phyloP scores from a whole-genome alignment of 345 rosid genomes.

The Linum trigynum region DNA sequence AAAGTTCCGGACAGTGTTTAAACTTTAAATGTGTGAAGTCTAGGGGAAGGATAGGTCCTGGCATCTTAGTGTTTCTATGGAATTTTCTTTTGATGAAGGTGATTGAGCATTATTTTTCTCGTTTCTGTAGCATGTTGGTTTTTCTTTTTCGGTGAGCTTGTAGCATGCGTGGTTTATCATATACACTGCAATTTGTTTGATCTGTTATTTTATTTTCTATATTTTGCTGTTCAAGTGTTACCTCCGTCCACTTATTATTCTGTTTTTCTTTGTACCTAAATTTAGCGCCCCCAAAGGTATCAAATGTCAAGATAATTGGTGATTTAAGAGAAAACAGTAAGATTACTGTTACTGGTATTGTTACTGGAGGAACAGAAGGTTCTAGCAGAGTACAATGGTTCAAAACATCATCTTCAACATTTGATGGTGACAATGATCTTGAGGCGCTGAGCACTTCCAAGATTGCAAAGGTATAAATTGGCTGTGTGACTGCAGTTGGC shows the following conservation, averaged over 20 bases:
- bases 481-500: background rate
- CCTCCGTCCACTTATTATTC: constrained; percentile 6
- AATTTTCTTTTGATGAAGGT: too few relatives aligned
- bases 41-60: too few relatives aligned
- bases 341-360: constrained; percentile 66
- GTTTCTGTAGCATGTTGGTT: background rate
- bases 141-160: too few relatives aligned
- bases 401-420: constrained; percentile 44
- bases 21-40: too few relatives aligned
- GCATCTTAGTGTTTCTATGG: too few relatives aligned
- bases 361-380: constrained; percentile 88
- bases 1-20: too few relatives aligned
- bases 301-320: constrained; percentile 76
- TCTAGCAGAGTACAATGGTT: constrained; percentile 98
- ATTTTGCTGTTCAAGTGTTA: constrained; percentile 4
- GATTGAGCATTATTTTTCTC: background rate
- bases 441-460: constrained; percentile 80
- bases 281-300: constrained; percentile 89
- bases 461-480: constrained; percentile 64
- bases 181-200: constrained; percentile 1
- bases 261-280: constrained; percentile 12
- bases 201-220: constrained; percentile 8
- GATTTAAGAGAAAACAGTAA: constrained; percentile 82
- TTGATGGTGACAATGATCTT: constrained; percentile 54
- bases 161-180: background rate